Evolutionary conservation across 495 filamentous ascomycete genomes (phyloP).

Genomic region (Usnea hakonensis): DNA sequence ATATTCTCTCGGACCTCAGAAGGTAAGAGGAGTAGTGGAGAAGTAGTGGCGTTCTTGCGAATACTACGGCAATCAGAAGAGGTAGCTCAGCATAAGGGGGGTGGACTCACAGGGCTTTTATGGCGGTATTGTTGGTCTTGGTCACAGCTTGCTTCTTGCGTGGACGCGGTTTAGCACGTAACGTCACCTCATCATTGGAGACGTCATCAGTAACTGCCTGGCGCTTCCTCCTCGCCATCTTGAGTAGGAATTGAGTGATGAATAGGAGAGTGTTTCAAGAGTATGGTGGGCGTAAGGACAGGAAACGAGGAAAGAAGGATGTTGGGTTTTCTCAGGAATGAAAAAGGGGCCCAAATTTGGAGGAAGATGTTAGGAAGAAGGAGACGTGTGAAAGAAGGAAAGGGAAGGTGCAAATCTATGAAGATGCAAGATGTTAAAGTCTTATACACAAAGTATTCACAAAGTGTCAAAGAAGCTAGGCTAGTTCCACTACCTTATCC

Average conservation of each 20-base stretch:
- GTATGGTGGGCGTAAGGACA: background rate
- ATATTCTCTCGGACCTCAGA: slow-evolving; percentile 15
- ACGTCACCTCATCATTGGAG: background rate
- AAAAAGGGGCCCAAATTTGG: background rate
- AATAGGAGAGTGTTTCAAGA: background rate
- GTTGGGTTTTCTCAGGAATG: background rate
- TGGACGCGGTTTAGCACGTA: background rate
- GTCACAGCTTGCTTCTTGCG: slow-evolving; percentile 16
- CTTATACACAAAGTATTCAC: background rate
- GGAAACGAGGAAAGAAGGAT: background rate
- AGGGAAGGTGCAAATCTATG: background rate
- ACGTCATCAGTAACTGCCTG: background rate
- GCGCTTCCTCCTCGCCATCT: background rate
- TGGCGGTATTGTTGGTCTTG: slow-evolving; percentile 5
- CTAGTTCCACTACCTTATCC: background rate
- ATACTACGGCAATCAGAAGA: background rate
- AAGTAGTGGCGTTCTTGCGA: slow-evolving; percentile 9
- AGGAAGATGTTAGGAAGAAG: background rate
- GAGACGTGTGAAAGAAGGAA: background rate
- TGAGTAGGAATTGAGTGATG: background rate
- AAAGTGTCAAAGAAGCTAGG: no score
- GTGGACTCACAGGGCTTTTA: background rate
- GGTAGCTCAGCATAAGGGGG: background rate
- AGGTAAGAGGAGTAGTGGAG: slow-evolving; percentile 5
- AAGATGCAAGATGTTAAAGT: background rate